Conservation (phyloP, 2,329 filamentous ascomycete genomes). For the Incumbomyces delicatus region DNA sequence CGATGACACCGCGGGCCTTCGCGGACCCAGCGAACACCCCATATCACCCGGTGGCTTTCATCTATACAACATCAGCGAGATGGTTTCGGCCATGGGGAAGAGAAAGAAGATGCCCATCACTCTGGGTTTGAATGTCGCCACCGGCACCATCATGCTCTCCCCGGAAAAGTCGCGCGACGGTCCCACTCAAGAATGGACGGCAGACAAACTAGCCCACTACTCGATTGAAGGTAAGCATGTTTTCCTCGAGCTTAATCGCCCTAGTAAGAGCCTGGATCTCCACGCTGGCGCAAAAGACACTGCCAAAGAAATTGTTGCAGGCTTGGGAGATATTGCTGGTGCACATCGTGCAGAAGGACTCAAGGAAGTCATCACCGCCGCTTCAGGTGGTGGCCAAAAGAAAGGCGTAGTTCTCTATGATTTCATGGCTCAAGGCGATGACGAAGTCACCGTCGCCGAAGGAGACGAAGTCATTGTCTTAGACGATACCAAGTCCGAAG, state of each 20-base stretch:
- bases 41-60: constrained; percentile 72
- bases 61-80: constrained; percentile 94
- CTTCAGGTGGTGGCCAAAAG: constrained; percentile 59
- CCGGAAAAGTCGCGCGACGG: constrained; percentile 77
- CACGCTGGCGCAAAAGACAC: constrained; percentile 97
- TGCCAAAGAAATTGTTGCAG: constrained; percentile 81
- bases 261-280: constrained; percentile 92
- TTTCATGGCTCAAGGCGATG: constrained; percentile 91
- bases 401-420: constrained; percentile 85
- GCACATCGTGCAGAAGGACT: constrained; percentile 71
- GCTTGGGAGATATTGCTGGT: constrained; percentile 80
- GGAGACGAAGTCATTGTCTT: constrained; percentile 86
- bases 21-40: constrained; percentile 30
- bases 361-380: constrained; percentile 75
- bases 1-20: constrained; percentile 32
- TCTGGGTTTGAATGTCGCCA: constrained; percentile 81
- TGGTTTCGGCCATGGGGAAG: constrained; percentile 94
- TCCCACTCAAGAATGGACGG: constrained; percentile 82
- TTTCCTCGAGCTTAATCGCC: constrained; percentile 83
- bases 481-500: constrained; percentile 84
- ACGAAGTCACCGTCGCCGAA: constrained; percentile 83
- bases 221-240: constrained; percentile 97
- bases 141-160: constrained; percentile 80
- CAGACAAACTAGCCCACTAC: constrained; percentile 92
- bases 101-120: constrained; percentile 98